Evolutionary conservation across 441 rosid genomes (phyloP).

Genomic region (Macaranga tanarius): DNA sequence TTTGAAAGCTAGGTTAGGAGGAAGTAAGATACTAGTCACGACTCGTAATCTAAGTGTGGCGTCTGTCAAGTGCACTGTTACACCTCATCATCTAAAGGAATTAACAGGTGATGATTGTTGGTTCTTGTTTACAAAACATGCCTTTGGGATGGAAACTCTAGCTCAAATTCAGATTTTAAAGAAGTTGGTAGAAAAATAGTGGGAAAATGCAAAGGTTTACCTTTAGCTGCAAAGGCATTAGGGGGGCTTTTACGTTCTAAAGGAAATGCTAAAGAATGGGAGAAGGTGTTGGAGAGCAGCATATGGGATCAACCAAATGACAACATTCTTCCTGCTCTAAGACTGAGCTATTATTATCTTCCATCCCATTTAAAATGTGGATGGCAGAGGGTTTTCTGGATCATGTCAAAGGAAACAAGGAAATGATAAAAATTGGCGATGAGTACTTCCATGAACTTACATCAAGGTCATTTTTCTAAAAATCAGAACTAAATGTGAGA

Average conservation of each 20-base stretch:
- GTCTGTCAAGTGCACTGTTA: slow-evolving; percentile 23
- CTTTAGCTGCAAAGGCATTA: slow-evolving; percentile 21
- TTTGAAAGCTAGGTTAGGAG: slow-evolving; percentile 18
- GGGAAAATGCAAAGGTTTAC: slow-evolving; percentile 22
- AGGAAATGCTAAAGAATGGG: slow-evolving; percentile 13
- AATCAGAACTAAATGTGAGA: slow-evolving; percentile 20
- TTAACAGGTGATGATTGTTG: slow-evolving; percentile 26
- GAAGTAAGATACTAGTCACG: slow-evolving; percentile 35
- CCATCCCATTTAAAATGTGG: slow-evolving; percentile 25
- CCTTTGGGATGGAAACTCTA: slow-evolving; percentile 19
- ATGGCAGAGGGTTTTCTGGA: slow-evolving; percentile 30
- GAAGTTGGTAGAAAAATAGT: slow-evolving; percentile 21
- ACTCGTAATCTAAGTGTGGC: slow-evolving; percentile 27
- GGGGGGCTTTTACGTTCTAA: slow-evolving; percentile 14
- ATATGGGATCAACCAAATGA: slow-evolving; percentile 21
- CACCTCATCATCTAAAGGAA: slow-evolving; percentile 15
- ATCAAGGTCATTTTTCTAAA: slow-evolving; percentile 34
- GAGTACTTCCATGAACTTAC: slow-evolving; percentile 33
- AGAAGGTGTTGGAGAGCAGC: slow-evolving; percentile 13
- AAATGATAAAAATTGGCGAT: slow-evolving; percentile 22
- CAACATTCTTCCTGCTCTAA: slow-evolving; percentile 22
- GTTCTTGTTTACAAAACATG: slow-evolving; percentile 27
- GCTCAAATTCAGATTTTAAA: slow-evolving; percentile 16
- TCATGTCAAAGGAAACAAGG: slow-evolving; percentile 19
- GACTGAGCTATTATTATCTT: slow-evolving; percentile 18